A percentile compares a stretch with the other conserved stretches of the same genome.
phyloP scores from a whole-genome alignment of 2,329 filamentous ascomycete genomes.

The Emmonsiellopsis sp. region DNA sequence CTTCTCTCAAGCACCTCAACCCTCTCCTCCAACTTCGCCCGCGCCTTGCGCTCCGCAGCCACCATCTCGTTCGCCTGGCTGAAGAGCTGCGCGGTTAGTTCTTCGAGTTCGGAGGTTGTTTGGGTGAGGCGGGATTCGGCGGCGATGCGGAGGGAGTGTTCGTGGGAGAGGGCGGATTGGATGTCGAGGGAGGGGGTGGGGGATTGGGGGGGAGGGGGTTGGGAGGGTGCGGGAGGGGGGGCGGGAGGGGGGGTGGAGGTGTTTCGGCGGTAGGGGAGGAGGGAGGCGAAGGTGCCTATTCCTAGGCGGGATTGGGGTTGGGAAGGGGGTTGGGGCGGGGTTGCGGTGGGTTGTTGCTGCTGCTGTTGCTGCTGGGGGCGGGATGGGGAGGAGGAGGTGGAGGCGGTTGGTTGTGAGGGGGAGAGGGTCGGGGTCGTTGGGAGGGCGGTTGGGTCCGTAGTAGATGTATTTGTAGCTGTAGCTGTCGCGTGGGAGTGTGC shows the following conservation, averaged over 20 bases:
- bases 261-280: slow-evolving; percentile 28
- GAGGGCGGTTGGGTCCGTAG: slow-evolving; percentile 19
- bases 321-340: slow-evolving; percentile 18
- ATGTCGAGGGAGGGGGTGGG: slow-evolving; percentile 4
- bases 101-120: slow-evolving; percentile 51
- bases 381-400: slow-evolving; percentile 16
- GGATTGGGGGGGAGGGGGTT: slow-evolving; percentile 11
- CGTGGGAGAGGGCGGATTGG: slow-evolving; percentile 41
- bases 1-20: slow-evolving; percentile 38
- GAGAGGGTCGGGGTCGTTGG: slow-evolving; percentile 20
- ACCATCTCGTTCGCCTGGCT: slow-evolving; percentile 61
- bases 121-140: slow-evolving; percentile 48
- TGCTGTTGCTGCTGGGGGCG: slow-evolving; percentile 18
- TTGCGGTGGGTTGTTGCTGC: slow-evolving; percentile 18
- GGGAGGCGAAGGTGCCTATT: slow-evolving; percentile 29
- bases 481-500: neutral
- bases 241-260: slow-evolving; percentile 13
- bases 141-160: slow-evolving; percentile 46
- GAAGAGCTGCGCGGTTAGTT: slow-evolving; percentile 52
- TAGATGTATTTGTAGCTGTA: slow-evolving; percentile 13
- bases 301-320: slow-evolving; percentile 29
- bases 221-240: slow-evolving; percentile 11
- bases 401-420: slow-evolving; percentile 14
- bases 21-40: slow-evolving; percentile 43
- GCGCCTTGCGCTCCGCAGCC: slow-evolving; percentile 50